Evolutionary conservation across 1,284 basidiomycete species (phyloP).

Genomic region (Pseudozyma hubeiensis): DNA sequence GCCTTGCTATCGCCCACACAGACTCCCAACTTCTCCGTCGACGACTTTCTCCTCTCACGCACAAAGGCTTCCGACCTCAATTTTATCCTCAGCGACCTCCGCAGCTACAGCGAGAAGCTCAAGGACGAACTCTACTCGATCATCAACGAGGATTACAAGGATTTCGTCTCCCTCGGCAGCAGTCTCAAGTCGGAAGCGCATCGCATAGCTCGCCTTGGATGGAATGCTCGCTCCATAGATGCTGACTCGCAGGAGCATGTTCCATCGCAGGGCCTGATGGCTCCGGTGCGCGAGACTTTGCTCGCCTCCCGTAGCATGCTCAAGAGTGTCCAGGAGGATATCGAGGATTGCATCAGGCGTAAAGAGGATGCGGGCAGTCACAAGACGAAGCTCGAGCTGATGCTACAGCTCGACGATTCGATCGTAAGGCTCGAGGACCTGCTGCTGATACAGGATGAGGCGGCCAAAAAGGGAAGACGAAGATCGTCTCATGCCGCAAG

Average conservation of each 20-base stretch:
- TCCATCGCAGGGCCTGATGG: conserved; percentile 29
- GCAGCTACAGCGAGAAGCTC: conserved; percentile 82
- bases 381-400: conserved; percentile 81
- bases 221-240: conserved; percentile 9
- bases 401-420: conserved; percentile 89
- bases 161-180: conserved; percentile 88
- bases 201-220: conserved; percentile 40
- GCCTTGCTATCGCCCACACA: conserved; percentile 75
- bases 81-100: conserved; percentile 85
- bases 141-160: conserved; percentile 97
- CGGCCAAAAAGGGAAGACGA: conserved; percentile 2
- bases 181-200: conserved; percentile 45
- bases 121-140: conserved; percentile 92
- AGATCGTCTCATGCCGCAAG: conserved; percentile 17
- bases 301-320: conserved; percentile 70
- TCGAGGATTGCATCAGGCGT: conserved; percentile 81
- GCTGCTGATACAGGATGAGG: conserved; percentile 73
- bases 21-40: conserved; percentile 76
- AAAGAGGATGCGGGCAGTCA: conserved; percentile 76
- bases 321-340: conserved; percentile 79
- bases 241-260: background rate
- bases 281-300: conserved; percentile 40
- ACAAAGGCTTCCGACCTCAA: conserved; percentile 83
- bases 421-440: conserved; percentile 83
- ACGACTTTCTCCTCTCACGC: conserved; percentile 87